Evolutionary conservation across 1,284 basidiomycete genomes (phyloP).

Genomic region (Paramarasmius palmivorus): DNA sequence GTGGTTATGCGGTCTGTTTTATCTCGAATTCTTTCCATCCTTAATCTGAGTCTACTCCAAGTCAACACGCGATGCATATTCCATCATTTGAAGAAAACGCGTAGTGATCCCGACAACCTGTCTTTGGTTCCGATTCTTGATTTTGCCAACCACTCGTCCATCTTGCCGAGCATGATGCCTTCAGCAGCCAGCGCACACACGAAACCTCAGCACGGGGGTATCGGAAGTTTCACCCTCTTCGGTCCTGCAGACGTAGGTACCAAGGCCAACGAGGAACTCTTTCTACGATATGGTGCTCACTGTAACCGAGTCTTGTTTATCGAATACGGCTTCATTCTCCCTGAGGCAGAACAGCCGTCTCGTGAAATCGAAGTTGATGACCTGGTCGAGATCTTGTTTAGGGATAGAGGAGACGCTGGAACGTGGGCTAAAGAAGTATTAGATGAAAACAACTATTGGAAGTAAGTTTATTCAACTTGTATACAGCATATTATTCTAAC

Average conservation of each 20-base stretch:
- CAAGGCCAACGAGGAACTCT: constrained; percentile 60
- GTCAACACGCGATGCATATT: constrained; percentile 89
- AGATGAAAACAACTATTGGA: constrained; percentile 69
- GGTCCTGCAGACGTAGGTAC: constrained; percentile 46
- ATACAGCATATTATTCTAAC: background rate
- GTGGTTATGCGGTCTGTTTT: constrained; percentile 82
- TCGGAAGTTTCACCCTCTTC: constrained; percentile 51
- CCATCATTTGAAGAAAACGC: constrained; percentile 58
- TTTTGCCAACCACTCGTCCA: constrained; percentile 75
- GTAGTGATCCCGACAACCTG: constrained; percentile 68
- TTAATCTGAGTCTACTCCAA: constrained; percentile 26
- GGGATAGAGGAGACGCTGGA: constrained; percentile 36
- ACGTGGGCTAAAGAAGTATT: constrained; percentile 51
- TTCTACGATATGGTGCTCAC: constrained; percentile 77
- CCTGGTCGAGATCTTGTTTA: constrained; percentile 51
- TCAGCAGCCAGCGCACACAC: constrained; percentile 23
- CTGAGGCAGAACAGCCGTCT: constrained; percentile 25
- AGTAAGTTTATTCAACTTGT: constrained; percentile 43
- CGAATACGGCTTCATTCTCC: constrained; percentile 81
- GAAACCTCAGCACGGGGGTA: constrained; percentile 31
- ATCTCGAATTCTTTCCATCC: background rate
- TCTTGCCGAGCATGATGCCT: constrained; percentile 42
- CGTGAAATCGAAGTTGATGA: constrained; percentile 66
- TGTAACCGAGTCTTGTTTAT: constrained; percentile 72
- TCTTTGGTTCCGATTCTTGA: constrained; percentile 86